Evolutionary conservation across 768 basidiomycete genomes (phyloP).

Genomic region (Pleurotus sapidus): DNA sequence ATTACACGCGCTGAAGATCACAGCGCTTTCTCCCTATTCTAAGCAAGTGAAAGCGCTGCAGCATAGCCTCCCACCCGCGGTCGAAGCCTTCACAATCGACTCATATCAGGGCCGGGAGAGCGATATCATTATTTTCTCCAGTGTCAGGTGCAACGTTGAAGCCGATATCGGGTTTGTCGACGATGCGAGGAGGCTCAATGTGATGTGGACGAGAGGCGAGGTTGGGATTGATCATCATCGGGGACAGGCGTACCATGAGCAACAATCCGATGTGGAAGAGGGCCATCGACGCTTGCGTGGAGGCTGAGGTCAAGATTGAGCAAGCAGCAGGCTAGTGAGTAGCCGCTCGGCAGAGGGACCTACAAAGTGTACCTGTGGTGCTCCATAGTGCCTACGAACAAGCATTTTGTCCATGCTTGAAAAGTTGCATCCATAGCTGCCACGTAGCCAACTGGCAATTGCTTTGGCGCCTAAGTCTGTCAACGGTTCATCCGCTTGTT

Average conservation of each 20-base stretch:
- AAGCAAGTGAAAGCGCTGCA: slow-evolving; percentile 52
- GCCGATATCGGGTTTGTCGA: slow-evolving; percentile 66
- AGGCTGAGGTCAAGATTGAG: slow-evolving; percentile 14
- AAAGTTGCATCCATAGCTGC: no score
- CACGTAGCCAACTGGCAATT: no score
- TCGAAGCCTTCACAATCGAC: slow-evolving; percentile 49
- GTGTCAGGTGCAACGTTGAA: slow-evolving; percentile 58
- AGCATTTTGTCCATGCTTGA: no score
- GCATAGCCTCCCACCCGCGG: slow-evolving; percentile 31
- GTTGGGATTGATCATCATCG: slow-evolving; percentile 58
- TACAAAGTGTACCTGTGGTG: no score
- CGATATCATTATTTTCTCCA: slow-evolving; percentile 64
- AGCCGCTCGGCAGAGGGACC: background rate
- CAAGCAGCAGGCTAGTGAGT: background rate
- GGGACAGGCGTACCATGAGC: slow-evolving; percentile 49
- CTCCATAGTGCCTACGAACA: no score
- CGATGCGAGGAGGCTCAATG: slow-evolving; percentile 58
- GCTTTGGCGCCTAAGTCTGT: no score
- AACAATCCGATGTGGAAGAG: slow-evolving; percentile 48
- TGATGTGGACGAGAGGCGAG: slow-evolving; percentile 71
- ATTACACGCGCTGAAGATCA: slow-evolving; percentile 28
- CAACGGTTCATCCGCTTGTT: no score
- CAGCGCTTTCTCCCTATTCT: slow-evolving; percentile 59
- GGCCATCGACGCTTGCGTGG: slow-evolving; percentile 40
- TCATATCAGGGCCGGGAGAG: slow-evolving; percentile 69